Percentiles rank a stretch among this genome's conserved stretches.
These are phyloP conservation scores for Helicocarpus griseus DNA, from an alignment of 2,329 filamentous ascomycete species.

Conservation along the genomic window DNA sequence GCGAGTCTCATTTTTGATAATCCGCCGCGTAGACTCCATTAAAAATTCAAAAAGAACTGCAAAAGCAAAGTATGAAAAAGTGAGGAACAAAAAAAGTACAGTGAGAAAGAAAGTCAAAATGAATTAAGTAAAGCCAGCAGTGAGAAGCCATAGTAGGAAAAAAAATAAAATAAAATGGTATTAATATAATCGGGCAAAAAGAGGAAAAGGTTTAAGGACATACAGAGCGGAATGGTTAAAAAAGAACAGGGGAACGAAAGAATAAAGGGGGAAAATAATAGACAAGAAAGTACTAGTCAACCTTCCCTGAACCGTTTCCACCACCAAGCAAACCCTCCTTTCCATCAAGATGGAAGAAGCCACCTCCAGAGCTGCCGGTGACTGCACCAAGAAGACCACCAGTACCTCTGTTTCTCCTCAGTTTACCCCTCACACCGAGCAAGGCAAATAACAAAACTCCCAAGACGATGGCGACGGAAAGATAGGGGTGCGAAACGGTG, in stretches of 20 bases:
- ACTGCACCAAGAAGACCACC: constrained; percentile 26
- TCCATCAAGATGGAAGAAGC: constrained; percentile 40
- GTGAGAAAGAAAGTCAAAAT: no score
- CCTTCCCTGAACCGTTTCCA: constrained; percentile 33
- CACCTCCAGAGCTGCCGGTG: constrained; percentile 24
- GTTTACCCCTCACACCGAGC: constrained; percentile 23
- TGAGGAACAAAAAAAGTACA: not conserved
- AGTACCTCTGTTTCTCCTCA: constrained; percentile 19
- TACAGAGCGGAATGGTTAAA: no score
- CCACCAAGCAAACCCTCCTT: constrained; percentile 38
- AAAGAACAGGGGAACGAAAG: not conserved
- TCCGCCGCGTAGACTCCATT: not conserved
- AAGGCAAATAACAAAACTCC: constrained; percentile 25
- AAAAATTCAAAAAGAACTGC: not conserved
- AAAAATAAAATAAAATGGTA: not conserved
- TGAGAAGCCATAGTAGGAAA: not conserved
- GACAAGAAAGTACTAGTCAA: constrained; percentile 26
- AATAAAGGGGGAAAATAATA: not conserved
- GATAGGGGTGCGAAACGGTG: constrained; percentile 33
- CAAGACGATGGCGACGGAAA: constrained; percentile 32
- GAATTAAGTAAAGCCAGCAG: no score
- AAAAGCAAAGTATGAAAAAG: not conserved
- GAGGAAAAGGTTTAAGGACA: not conserved
- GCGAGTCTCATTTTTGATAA: no score
- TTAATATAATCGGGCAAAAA: not conserved